Evolutionary conservation across 2,329 filamentous ascomycete species (phyloP).

Genomic region (Tolypocladium capitatum): DNA sequence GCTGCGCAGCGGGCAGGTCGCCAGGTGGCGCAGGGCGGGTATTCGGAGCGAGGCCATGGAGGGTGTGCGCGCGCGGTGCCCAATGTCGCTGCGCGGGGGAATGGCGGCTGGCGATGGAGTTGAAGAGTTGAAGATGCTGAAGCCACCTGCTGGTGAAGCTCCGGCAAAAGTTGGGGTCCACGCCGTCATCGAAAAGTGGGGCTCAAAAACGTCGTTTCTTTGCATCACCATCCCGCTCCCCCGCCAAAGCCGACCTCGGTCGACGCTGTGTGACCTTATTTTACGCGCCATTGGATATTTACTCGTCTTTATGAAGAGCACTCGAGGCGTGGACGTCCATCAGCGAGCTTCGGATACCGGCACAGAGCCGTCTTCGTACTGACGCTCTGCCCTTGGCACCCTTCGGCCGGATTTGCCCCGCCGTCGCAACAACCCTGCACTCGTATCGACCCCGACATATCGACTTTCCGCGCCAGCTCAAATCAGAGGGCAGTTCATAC

Average conservation of each 20-base stretch:
- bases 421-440: not conserved
- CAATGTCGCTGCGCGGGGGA: not conserved
- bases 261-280: not conserved
- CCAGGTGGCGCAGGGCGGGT: slow-evolving; percentile 34
- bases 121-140: not conserved
- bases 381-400: not conserved
- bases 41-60: slow-evolving; percentile 36
- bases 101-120: not conserved
- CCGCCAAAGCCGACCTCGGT: slow-evolving; percentile 1
- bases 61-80: not conserved
- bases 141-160: not conserved
- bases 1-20: slow-evolving; percentile 17
- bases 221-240: not conserved
- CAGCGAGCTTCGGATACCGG: not conserved
- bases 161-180: not conserved
- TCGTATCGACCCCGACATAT: not conserved
- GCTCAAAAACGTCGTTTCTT: not conserved
- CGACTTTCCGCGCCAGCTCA: not conserved
- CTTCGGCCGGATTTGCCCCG: no score
- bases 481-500: no score
- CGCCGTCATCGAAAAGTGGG: not conserved
- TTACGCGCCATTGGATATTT: not conserved
- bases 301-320: not conserved
- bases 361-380: not conserved
- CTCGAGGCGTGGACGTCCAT: not conserved